phyloP scores from a whole-genome alignment of 1,284 basidiomycete genomes.

The Spongispora temasekensis region DNA sequence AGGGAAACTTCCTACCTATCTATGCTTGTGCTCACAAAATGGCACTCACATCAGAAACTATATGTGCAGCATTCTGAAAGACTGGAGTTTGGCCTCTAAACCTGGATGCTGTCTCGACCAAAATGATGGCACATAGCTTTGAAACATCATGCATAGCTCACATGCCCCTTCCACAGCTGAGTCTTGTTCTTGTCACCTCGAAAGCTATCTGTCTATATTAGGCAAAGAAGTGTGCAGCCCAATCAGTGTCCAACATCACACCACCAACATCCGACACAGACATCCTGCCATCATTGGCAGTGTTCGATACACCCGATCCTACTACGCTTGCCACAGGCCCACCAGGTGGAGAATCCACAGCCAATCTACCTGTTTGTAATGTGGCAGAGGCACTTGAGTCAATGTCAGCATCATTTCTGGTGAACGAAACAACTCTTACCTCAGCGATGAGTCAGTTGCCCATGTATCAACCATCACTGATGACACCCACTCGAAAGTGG shows the following conservation, averaged over 20 bases:
- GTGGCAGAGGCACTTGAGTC: not conserved
- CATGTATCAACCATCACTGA: not conserved
- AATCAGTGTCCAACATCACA: too few relatives aligned
- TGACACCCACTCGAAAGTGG: too few relatives aligned
- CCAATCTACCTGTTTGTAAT: not conserved
- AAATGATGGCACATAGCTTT: slow-evolving; percentile 35
- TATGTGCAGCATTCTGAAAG: slow-evolving; percentile 17
- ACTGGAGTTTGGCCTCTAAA: slow-evolving; percentile 24
- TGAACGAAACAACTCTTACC: too few relatives aligned
- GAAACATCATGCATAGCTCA: slow-evolving; percentile 29
- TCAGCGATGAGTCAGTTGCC: not conserved
- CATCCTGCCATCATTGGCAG: too few relatives aligned
- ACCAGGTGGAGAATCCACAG: too few relatives aligned
- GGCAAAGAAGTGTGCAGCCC: not conserved
- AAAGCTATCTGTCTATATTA: not conserved
- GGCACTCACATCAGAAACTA: too few relatives aligned
- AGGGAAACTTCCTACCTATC: too few relatives aligned
- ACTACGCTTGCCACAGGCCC: too few relatives aligned
- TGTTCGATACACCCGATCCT: too few relatives aligned
- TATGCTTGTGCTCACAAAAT: too few relatives aligned
- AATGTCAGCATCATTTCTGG: not conserved
- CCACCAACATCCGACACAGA: too few relatives aligned
- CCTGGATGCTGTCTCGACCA: slow-evolving; percentile 6
- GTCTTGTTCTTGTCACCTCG: not conserved
- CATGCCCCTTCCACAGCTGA: slow-evolving; percentile 18